Percentiles rank a stretch among this genome's conserved stretches.
phyloP scores from a whole-genome alignment of 2,329 filamentous ascomycete species.

The Beauveria pseudobassiana region DNA sequence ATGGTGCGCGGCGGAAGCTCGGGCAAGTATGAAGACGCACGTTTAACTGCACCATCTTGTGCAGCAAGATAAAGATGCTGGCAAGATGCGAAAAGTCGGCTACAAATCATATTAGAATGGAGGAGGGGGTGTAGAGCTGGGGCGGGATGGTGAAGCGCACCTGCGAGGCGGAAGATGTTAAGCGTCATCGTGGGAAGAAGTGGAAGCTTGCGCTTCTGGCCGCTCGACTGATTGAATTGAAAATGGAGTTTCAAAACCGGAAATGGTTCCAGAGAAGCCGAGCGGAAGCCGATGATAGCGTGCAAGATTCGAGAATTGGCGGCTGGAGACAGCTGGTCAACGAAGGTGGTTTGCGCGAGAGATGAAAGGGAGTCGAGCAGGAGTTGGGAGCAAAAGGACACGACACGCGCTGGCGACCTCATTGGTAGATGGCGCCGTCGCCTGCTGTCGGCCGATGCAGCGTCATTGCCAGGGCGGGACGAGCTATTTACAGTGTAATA shows the following conservation, averaged over 20 bases:
- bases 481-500: no score
- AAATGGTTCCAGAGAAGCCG: neutral
- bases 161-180: conserved; percentile 52
- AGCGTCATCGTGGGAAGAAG: conserved; percentile 34
- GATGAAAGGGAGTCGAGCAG: conserved; percentile 5
- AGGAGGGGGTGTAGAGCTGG: conserved; percentile 10
- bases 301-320: neutral
- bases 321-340: neutral
- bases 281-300: neutral
- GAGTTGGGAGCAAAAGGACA: conserved; percentile 17
- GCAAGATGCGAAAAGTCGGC: conserved; percentile 92
- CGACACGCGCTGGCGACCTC: conserved; percentile 19
- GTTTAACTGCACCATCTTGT: conserved; percentile 92
- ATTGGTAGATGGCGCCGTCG: conserved; percentile 14
- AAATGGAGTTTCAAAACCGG: neutral
- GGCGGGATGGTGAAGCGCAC: conserved; percentile 28
- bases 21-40: conserved; percentile 42
- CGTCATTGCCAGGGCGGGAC: neutral
- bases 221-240: neutral
- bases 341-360: neutral
- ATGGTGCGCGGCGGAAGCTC: conserved; percentile 4
- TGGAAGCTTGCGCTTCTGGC: conserved; percentile 5
- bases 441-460: neutral
- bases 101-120: conserved; percentile 29
- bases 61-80: conserved; percentile 88